Conservation (phyloP, 129 eudicot genomes). For the Logfia minima region DNA sequence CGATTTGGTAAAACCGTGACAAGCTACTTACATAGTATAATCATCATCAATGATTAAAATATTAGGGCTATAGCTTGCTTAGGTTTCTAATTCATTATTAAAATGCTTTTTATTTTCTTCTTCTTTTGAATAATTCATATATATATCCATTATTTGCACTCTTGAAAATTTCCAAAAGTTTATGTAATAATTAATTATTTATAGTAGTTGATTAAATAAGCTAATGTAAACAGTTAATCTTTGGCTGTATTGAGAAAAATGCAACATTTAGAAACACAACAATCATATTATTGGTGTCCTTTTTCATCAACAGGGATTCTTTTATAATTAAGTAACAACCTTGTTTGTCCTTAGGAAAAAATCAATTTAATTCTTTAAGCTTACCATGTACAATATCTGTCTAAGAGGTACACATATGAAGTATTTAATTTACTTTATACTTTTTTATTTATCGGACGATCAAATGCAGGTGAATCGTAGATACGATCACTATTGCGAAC, state of each 20-base stretch:
- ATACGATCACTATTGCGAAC: slow-evolving; percentile 93
- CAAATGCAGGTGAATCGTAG: slow-evolving; percentile 75
- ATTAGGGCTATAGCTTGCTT: slow-evolving; percentile 29
- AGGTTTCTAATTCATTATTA: slow-evolving; percentile 4
- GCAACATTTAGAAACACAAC: slow-evolving; percentile 5
- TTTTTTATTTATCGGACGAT: background rate
- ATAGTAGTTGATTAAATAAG: slow-evolving; percentile 7
- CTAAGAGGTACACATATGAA: background rate
- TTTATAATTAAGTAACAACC: slow-evolving; percentile 14
- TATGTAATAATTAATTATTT: background rate
- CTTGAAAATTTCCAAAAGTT: slow-evolving; percentile 18
- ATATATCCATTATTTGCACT: background rate
- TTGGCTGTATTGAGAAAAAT: slow-evolving; percentile 33
- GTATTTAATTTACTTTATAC: no score
- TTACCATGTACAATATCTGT: background rate
- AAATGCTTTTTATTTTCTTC: background rate
- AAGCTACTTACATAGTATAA: slow-evolving; percentile 27
- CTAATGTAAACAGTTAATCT: slow-evolving; percentile 11
- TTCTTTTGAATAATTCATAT: background rate
- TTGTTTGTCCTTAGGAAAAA: background rate
- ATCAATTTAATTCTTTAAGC: background rate
- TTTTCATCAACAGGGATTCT: slow-evolving; percentile 23
- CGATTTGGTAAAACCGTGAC: slow-evolving; percentile 38
- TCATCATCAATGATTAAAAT: slow-evolving; percentile 4
- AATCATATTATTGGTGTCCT: slow-evolving; percentile 16